Evolutionary conservation across 2,329 filamentous ascomycete species (phyloP), one percentile per base, ranked within the genome.

Genomic region (Trichoderma sp.): DNA sequence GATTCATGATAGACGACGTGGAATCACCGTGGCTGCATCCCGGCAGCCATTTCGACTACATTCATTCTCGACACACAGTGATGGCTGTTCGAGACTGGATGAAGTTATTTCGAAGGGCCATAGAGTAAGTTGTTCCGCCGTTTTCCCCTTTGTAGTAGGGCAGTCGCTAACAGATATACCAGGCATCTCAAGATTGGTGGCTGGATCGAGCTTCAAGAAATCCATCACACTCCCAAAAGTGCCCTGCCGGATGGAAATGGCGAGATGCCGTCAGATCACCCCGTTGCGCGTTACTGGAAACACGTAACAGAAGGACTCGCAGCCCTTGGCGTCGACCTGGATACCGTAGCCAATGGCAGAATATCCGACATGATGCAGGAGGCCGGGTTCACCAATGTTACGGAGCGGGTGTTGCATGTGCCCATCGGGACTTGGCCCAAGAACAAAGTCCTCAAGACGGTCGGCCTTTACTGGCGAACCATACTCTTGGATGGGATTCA

Each of bases 41-140:
- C 5, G 74, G 76, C 4, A 83, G 87, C 70, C 81, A 85, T 63
- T 89, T 88, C 67, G 87, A 90, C 75, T 88, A 88, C 70, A 83
- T 90, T 40, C 87, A 89, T 74, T 83, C 85, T n/a, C 82, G 88
- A 3, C 83, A 87, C 68, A 85, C 86, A 1, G 84, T 86, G 16
- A 83, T 85, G 80, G 85, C 83, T 2, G 85, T 89, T 69, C 84
- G 82, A 60, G 81, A 89, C 73, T 89, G 87, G 86, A 81, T 81
- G 2, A 79, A 74, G 16, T 75, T 89, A 0, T 81, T 88, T 69
- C 76, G 77, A 16, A 81, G 82, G 68, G 79, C 82, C 1, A 79
- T 82, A 52, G 81, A 84, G 85, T 87, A 73, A 74, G 81, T 75
- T 27, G 4, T 47, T 24, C 10, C 47, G 4, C 11, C 5, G 5